Base-by-base conservation (phyloP, 2,329 filamentous ascomycete genomes). In the Aureobasidium lini region DNA sequence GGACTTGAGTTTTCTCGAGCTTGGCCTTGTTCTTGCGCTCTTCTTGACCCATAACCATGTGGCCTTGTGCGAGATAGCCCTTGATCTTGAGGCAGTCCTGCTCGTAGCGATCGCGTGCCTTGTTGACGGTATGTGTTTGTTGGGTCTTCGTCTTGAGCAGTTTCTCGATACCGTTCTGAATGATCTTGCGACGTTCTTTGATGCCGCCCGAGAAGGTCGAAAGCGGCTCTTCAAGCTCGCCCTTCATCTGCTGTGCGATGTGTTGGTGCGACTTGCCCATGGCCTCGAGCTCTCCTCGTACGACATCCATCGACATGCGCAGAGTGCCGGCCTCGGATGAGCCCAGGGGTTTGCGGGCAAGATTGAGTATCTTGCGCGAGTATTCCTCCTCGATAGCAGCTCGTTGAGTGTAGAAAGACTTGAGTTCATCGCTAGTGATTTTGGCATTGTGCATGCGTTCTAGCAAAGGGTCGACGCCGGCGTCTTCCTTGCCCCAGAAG, bases 1-100 rank as follows among this genome's bases (percentile, higher is more conserved):
- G 95, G 67, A 96, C 94, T 72, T 99, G 94, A 1, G 94, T 97
- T 81, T 99, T 99, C 74, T 99, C 94, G 44, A 99, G 82, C 75
- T 96, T 97, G 23, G 93, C 92, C 76, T 99, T 99, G 75, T 99
- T 99, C 76, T 96, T 96, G 31, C 94, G 85, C 77, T 99, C 94
- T 72, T 99, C 94, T 68, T 99, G 94, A 13, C 94, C 94, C 94
- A 99, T 99, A 60, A 99, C 94, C 94, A 99, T 99, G 72, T 99
- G 95, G 9, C 94, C 94, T 74, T 99, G 94, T 4, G 95, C 94
- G 4, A 99, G 84, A 70, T 99, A 99, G 40, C 94, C 94, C 75
- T 99, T 99, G 73, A 99, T 97, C 72, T 96, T 94, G 46, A 99
- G 80, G 71, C 93, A 97, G 67, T 99, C 95, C 73, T 99, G 93